Conservation (phyloP, 163 green algal species). For the Scenedesmus sp. region DNA sequence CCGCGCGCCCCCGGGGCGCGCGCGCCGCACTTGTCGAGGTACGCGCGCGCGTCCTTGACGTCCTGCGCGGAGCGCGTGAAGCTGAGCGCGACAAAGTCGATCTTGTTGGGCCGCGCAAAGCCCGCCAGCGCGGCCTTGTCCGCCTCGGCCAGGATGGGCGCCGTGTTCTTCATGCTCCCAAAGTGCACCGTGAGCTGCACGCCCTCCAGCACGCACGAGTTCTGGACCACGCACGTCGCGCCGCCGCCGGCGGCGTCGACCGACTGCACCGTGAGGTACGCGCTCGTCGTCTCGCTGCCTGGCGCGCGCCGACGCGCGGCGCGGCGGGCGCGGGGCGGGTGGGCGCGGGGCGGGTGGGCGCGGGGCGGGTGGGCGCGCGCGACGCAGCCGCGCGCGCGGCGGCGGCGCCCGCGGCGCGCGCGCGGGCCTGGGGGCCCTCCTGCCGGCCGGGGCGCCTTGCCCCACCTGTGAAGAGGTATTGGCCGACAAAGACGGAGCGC, state of each 20-base stretch:
- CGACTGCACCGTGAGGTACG: slow-evolving; percentile 68
- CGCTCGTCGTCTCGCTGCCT: slow-evolving; percentile 64
- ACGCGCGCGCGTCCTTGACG: slow-evolving; percentile 63
- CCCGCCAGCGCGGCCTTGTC: slow-evolving; percentile 58
- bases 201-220: slow-evolving; percentile 65
- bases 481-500: slow-evolving; percentile 49
- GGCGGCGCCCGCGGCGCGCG: no score
- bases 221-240: slow-evolving; percentile 56
- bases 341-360: no score
- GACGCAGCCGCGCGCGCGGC: no score
- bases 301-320: slow-evolving; percentile 4
- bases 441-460: neutral
- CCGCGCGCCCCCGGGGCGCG: neutral
- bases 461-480: slow-evolving; percentile 51
- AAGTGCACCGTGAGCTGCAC: slow-evolving; percentile 66
- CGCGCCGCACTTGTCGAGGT: slow-evolving; percentile 50
- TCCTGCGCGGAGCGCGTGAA: slow-evolving; percentile 77
- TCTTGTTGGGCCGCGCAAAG: slow-evolving; percentile 65
- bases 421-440: no score
- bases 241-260: slow-evolving; percentile 38
- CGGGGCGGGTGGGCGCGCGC: no score
- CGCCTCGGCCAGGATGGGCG: slow-evolving; percentile 53
- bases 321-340: neutral
- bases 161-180: slow-evolving; percentile 49
- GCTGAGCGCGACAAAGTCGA: slow-evolving; percentile 86